Conservation (phyloP, 2,329 filamentous ascomycete species). For the Talaromyces sp. region DNA sequence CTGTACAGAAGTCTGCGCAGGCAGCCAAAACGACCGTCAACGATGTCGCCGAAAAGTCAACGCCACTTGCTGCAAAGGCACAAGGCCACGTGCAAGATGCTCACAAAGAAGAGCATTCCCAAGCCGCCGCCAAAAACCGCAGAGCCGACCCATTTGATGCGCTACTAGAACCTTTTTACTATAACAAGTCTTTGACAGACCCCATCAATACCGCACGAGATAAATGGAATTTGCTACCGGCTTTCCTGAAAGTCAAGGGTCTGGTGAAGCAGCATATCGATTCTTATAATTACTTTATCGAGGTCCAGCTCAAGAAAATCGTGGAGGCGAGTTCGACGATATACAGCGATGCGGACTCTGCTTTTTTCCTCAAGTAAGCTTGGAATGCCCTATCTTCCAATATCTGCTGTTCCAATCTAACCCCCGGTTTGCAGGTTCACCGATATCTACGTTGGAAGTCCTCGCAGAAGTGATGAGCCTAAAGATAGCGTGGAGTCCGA, state of each 20-base stretch:
- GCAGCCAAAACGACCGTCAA: background rate
- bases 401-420: background rate
- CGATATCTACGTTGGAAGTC: slow-evolving; percentile 82
- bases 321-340: slow-evolving; percentile 86
- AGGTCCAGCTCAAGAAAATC: slow-evolving; percentile 95
- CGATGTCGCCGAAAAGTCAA: slow-evolving; percentile 24
- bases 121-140: slow-evolving; percentile 27
- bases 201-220: slow-evolving; percentile 71
- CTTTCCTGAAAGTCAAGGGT: slow-evolving; percentile 97
- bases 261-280: slow-evolving; percentile 97
- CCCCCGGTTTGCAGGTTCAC: slow-evolving; percentile 55
- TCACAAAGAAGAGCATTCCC: slow-evolving; percentile 23
- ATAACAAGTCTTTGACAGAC: slow-evolving; percentile 65
- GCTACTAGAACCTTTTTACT: slow-evolving; percentile 68
- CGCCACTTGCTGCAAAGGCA: slow-evolving; percentile 32
- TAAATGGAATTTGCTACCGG: slow-evolving; percentile 95
- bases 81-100: slow-evolving; percentile 22
- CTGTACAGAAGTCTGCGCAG: background rate
- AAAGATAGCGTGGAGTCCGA: slow-evolving; percentile 47
- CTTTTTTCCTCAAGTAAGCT: slow-evolving; percentile 77
- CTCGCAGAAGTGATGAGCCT: slow-evolving; percentile 74
- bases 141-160: slow-evolving; percentile 56
- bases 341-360: slow-evolving; percentile 85
- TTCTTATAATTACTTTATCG: slow-evolving; percentile 97
- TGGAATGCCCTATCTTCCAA: background rate